Evolutionary conservation across 2,329 filamentous ascomycete species (phyloP).

Genomic region (Fonsecaea pugnacius): DNA sequence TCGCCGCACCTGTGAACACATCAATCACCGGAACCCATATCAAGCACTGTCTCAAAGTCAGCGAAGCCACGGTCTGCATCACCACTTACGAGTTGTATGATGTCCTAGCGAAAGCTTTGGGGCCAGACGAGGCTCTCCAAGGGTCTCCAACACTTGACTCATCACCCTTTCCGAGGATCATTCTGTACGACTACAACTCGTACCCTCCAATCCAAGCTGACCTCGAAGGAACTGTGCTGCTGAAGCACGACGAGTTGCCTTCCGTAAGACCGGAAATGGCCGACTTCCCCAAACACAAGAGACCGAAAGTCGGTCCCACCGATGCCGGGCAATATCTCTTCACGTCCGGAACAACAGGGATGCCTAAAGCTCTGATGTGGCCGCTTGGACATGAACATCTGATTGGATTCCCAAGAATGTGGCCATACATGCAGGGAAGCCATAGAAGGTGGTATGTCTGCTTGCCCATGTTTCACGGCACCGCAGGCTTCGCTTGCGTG

Average conservation of each 20-base stretch:
- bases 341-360: constrained; percentile 48
- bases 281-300: constrained; percentile 27
- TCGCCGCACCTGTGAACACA: constrained; percentile 71
- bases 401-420: constrained; percentile 32
- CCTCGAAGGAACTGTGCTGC: neutral
- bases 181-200: constrained; percentile 28
- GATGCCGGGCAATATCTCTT: constrained; percentile 30
- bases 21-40: constrained; percentile 62
- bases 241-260: constrained; percentile 26
- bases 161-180: constrained; percentile 12
- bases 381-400: constrained; percentile 24
- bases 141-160: neutral
- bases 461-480: constrained; percentile 56
- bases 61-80: constrained; percentile 58
- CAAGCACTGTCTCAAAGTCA: constrained; percentile 66
- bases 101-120: constrained; percentile 10
- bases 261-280: constrained; percentile 25
- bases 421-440: constrained; percentile 45
- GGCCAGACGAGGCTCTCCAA: constrained; percentile 1
- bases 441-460: constrained; percentile 54
- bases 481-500: constrained; percentile 51
- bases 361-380: constrained; percentile 36
- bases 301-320: constrained; percentile 26
- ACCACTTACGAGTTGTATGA: constrained; percentile 37
- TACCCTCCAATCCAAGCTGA: constrained; percentile 15